phyloP scores from a whole-genome alignment of 805 yeast species.

The Spathaspora arborariae region DNA sequence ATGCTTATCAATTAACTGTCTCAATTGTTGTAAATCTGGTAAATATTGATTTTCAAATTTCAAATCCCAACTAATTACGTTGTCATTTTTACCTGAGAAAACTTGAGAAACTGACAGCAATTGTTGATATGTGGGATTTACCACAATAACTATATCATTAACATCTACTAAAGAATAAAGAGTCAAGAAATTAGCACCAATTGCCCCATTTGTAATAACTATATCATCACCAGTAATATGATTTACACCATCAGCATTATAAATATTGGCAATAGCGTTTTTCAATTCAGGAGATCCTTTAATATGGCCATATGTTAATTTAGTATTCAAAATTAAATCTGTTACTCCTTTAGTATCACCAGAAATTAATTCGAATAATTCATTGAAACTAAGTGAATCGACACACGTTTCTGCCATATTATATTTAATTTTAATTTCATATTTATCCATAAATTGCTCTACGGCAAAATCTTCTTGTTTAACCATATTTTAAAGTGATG shows the following conservation, averaged over 20 bases:
- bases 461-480: slow-evolving; percentile 43
- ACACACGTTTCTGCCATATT: slow-evolving; percentile 55
- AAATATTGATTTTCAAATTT: slow-evolving; percentile 28
- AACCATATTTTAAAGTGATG: slow-evolving; percentile 26
- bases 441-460: slow-evolving; percentile 53
- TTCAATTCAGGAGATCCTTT: slow-evolving; percentile 42
- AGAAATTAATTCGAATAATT: slow-evolving; percentile 25
- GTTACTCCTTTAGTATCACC: slow-evolving; percentile 6
- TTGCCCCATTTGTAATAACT: slow-evolving; percentile 51
- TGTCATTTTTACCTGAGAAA: slow-evolving; percentile 35
- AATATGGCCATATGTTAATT: slow-evolving; percentile 45
- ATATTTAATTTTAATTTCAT: slow-evolving; percentile 36
- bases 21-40: slow-evolving; percentile 34
- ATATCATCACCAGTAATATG: slow-evolving; percentile 29
- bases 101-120: slow-evolving; percentile 43
- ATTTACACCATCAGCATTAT: slow-evolving; percentile 18
- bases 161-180: slow-evolving; percentile 42
- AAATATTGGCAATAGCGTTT: slow-evolving; percentile 30
- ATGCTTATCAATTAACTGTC: slow-evolving; percentile 25
- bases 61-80: slow-evolving; percentile 33
- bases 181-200: slow-evolving; percentile 49
- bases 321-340: slow-evolving; percentile 16
- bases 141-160: slow-evolving; percentile 46
- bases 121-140: slow-evolving; percentile 51
- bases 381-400: slow-evolving; percentile 39